Evolutionary conservation across 108 stramenopile genomes (phyloP), one percentile per base, ranked within the genome.

Genomic region (Skeletonema menzelii): DNA sequence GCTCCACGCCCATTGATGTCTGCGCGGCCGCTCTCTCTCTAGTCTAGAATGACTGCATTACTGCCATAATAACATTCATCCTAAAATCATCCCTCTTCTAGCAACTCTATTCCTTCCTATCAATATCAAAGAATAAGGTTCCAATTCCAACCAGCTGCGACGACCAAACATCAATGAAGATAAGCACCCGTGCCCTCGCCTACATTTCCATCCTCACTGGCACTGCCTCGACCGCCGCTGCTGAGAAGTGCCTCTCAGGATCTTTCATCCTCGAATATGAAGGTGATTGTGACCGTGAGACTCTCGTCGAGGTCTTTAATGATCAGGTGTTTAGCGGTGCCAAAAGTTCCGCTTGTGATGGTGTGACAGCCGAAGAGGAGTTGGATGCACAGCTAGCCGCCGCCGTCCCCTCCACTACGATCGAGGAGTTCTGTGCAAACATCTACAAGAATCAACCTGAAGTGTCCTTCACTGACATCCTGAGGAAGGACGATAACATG

Each of bases 271-370:
- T 59, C 47, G 78, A 70, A n/a, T 44, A 75, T 20, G 59, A 60
- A n/a, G 78, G 78, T 17, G 35, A 46, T 2, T 79, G 78, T 59
- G 67, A 35, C 73, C 70, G 60, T 44, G 60, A 30, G 4, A 75
- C 56, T 19, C 55, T 79, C 22, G 42, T 79, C 12, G 67, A 59
- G 5, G 78, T 28, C 13, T 79, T 75, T 56, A 59, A 59, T 31
- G 57, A 69, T 42, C 73, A 75, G 31, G 59, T 75, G 20, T 75
- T 69, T 17, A 32, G 44, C 22, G 62, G n/a, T 0, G 37, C 58
- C 14, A 75, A 67, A 12, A 59, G 35, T n/a, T 34, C n/a, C 14
- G 67, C 78, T 11, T 22, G 17, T 28, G 49, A 53, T 22, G 73
- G 44, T 31, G 27, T 79, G 32, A 57, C 49, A 0, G 69, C 74